A percentile compares a stretch with the other conserved stretches of the same genome.
Evolutionary conservation across 202 grass and related monocot species (phyloP).

Genomic region (Carex arenaria): DNA sequence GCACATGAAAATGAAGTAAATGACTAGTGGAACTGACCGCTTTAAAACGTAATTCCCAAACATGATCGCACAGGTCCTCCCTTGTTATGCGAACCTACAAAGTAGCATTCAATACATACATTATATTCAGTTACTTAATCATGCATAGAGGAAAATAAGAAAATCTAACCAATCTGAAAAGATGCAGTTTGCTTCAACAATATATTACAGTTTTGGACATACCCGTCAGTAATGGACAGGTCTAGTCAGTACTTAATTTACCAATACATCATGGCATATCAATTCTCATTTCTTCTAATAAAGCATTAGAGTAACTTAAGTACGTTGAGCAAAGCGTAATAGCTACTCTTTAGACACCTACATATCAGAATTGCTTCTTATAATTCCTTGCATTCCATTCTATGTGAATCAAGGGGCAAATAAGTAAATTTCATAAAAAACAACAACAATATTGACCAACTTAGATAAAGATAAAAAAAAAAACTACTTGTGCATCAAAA

Average conservation of each 20-base stretch:
- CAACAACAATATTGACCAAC: not conserved
- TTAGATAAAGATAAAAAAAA: not conserved
- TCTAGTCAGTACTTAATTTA: not conserved
- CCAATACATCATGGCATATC: not conserved
- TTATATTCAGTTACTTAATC: constrained; percentile 5
- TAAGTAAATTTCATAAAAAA: not conserved
- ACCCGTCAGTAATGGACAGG: not conserved
- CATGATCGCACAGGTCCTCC: constrained; percentile 83
- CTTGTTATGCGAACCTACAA: constrained; percentile 67
- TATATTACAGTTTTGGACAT: not conserved
- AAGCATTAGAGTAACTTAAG: not conserved
- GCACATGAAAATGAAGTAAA: not conserved
- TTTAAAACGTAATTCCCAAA: constrained; percentile 78
- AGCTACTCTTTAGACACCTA: not conserved
- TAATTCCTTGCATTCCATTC: not conserved
- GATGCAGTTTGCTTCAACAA: not conserved
- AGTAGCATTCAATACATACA: not conserved
- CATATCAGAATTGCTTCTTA: not conserved
- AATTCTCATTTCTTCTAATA: not conserved
- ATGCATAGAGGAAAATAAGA: constrained; percentile 18
- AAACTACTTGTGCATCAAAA: not conserved
- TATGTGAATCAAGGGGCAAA: not conserved
- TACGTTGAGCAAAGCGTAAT: not conserved
- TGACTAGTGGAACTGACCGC: constrained; percentile 38
- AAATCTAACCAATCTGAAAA: constrained; percentile 2